phyloP scores from a whole-genome alignment of 2,329 filamentous ascomycete species.

The Fusarium drepaniforme region DNA sequence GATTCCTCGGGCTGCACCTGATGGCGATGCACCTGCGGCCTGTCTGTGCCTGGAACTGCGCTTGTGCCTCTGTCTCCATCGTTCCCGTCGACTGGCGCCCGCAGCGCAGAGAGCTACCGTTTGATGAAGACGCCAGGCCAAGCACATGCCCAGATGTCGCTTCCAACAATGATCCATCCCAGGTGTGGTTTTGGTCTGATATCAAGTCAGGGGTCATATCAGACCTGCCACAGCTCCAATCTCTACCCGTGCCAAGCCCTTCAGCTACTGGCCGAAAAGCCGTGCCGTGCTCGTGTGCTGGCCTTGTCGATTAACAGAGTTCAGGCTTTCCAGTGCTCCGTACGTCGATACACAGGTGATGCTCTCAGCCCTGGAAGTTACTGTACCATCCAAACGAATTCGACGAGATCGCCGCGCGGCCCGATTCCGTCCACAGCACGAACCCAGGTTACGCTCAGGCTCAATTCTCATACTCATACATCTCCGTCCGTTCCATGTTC shows the following conservation, averaged over 20 bases:
- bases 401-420: slow-evolving; percentile 8
- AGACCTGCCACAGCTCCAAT: not conserved
- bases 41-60: not conserved
- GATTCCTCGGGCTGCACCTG: not conserved
- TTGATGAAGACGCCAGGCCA: not conserved
- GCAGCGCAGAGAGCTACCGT: not conserved
- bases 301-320: not conserved
- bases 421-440: slow-evolving; percentile 16
- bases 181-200: not conserved
- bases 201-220: not conserved
- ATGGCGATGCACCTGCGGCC: not conserved
- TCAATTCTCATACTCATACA: not conserved
- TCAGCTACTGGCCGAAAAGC: not conserved
- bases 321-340: not conserved
- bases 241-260: not conserved
- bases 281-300: not conserved
- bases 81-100: slow-evolving; percentile 4
- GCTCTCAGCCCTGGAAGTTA: not conserved
- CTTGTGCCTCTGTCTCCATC: slow-evolving; percentile 1
- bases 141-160: not conserved
- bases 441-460: not conserved
- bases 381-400: slow-evolving; percentile 1
- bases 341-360: not conserved
- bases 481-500: not conserved
- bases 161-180: not conserved